A percentile compares a stretch with the other conserved stretches of the same genome.
Evolutionary conservation across 495 filamentous ascomycete species (phyloP).

Genomic region (Penicillium longicatenatum): DNA sequence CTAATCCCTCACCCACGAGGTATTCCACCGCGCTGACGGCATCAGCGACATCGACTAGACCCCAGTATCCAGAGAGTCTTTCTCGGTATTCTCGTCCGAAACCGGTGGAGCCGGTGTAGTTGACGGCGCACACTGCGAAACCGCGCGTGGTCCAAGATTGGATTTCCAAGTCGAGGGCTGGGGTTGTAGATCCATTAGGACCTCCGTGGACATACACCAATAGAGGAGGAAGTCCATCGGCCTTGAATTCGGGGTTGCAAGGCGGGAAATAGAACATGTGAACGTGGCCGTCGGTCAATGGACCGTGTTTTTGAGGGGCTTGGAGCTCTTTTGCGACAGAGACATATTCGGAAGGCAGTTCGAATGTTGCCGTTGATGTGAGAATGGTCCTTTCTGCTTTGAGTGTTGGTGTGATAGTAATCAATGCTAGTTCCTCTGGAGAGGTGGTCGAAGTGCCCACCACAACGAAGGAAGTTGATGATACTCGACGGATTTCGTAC

Average conservation of each 20-base stretch:
- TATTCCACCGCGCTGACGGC: slow-evolving; percentile 43
- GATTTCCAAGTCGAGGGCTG: slow-evolving; percentile 34
- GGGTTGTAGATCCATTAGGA: slow-evolving; percentile 39
- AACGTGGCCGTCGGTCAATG: slow-evolving; percentile 25
- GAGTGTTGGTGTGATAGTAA: slow-evolving; percentile 15
- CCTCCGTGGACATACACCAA: slow-evolving; percentile 52
- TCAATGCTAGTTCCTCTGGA: slow-evolving; percentile 26
- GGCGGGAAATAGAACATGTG: slow-evolving; percentile 50
- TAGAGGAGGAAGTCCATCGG: slow-evolving; percentile 39
- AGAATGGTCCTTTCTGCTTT: slow-evolving; percentile 22
- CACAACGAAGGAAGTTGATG: slow-evolving; percentile 23
- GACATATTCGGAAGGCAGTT: slow-evolving; percentile 29
- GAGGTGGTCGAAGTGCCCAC: slow-evolving; percentile 23
- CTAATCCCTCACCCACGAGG: slow-evolving; percentile 31
- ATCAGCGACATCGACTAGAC: slow-evolving; percentile 46
- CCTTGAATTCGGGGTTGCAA: slow-evolving; percentile 40
- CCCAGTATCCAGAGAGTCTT: slow-evolving; percentile 46
- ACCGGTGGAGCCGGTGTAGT: slow-evolving; percentile 52
- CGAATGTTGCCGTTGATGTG: slow-evolving; percentile 26
- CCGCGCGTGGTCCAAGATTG: slow-evolving; percentile 56
- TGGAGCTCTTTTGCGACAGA: slow-evolving; percentile 33
- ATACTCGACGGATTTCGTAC: slow-evolving; percentile 22
- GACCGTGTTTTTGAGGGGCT: slow-evolving; percentile 29
- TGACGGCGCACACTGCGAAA: slow-evolving; percentile 48
- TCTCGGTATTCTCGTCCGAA: slow-evolving; percentile 50